These are phyloP conservation scores for Vicia villosa DNA, from an alignment of 306 rosid species.

Conservation along the genomic window DNA sequence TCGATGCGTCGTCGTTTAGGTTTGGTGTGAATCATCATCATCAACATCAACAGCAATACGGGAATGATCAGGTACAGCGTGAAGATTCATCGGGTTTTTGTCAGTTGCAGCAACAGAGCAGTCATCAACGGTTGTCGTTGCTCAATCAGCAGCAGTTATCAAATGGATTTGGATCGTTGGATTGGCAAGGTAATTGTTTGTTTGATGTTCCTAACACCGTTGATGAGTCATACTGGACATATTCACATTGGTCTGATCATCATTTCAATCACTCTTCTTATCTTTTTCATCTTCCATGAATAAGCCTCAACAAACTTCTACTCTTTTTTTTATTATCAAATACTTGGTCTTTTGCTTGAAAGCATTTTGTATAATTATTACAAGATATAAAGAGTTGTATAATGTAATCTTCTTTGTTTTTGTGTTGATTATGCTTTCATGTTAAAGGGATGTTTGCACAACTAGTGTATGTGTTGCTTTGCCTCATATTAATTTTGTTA, in stretches of 20 bases:
- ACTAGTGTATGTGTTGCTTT: no score
- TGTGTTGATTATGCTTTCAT: no score
- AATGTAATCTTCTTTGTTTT: no score
- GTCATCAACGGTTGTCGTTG: constrained; percentile 14
- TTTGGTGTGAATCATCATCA: constrained; percentile 15
- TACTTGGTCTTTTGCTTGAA: no score
- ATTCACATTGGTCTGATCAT: constrained; percentile 73
- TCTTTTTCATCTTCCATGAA: no score
- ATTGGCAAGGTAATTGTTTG: constrained; percentile 79
- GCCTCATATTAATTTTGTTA: no score
- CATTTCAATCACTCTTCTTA: constrained; percentile 56
- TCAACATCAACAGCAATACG: constrained; percentile 20
- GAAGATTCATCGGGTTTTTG: neutral
- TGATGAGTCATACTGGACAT: constrained; percentile 83
- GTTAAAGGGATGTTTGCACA: no score
- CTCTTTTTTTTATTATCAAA: no score
- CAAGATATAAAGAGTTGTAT: no score
- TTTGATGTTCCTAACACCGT: constrained; percentile 68
- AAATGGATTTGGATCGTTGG: constrained; percentile 65
- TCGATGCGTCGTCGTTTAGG: constrained; percentile 56
- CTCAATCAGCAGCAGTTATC: constrained; percentile 38
- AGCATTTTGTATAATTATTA: no score
- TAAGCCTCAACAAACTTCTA: no score
- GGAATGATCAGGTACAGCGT: constrained; percentile 15
- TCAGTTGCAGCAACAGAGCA: constrained; percentile 2